Base-by-base conservation (phyloP, 768 basidiomycete genomes). In the Amanita exitialis region DNA sequence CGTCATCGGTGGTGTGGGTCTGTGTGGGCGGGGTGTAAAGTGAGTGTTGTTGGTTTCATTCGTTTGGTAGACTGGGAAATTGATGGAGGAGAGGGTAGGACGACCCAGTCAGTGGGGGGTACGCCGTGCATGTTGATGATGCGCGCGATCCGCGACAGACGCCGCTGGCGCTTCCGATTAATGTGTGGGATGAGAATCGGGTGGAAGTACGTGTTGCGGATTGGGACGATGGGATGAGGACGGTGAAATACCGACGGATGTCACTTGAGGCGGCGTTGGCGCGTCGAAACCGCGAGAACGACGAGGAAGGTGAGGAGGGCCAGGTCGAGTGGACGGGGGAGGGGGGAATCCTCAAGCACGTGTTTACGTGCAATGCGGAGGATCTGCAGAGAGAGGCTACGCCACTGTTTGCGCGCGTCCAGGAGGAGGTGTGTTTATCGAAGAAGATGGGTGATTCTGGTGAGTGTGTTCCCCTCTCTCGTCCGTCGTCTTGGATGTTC, bases 211-310 rank as follows among this genome's bases (percentile, higher is more conserved):
- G 44, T 4, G 52, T 47, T n/a, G 44, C 37, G 16, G 46, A 53
- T 46, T 53, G 52, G 52, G 45, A 47, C 21, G 52, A 53, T 41
- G 52, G 52, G 36, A 53, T 53, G 52, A 37, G 46, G 37, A 53
- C 52, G n/a, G 23, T 53, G 16, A 42, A 38, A 37, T 53, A 53
- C 23, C 23, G 44, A 18, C 45, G 45, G 15, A 36, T 27, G 47
- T 5, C 44, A 2, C 5, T 18, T 9, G 23, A 13, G 12, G 32
- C 4, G 32, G 12, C 8, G 15, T 9, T 39, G 27, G n/a, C 5
- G 32, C 25, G 25, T 30, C 20, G n/a, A 23, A n/a, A 16, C 47
- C 10, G 18, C 8, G 25, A 48, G 41, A 30, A 7, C 4, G 47
- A 4, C n/a, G 38, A 51, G 25, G 38, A 18, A 25, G 28, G 4